Evolutionary conservation across 352 stramenopile genomes (phyloP), one percentile per base, ranked within the genome.

Genomic region (Globisporangium barbulae): DNA sequence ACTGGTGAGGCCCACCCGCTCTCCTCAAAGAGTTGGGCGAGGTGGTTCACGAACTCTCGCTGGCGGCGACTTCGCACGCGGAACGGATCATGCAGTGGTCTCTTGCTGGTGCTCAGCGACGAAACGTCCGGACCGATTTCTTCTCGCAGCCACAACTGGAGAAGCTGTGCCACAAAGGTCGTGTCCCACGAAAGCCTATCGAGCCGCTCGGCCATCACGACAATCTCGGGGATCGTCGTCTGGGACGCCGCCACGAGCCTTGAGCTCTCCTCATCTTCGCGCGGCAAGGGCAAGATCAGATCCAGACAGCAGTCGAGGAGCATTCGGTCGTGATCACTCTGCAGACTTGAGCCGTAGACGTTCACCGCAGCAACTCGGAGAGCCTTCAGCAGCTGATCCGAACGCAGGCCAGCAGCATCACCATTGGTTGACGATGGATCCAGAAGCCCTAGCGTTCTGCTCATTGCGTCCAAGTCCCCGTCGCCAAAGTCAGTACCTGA

Each of bases 281-380:
- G n/a, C 10, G 49, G 12, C 7, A 39, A 55, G 17, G 28, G 25
- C 9, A 74, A 21, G 2, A 76, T 15, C 39, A 72, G 17, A 10
- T 74, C 57, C 5, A 78, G 31, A 19, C 72, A 81, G 25, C 44
- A 72, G 31, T 63, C 17, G n/a, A 81, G 52, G 10, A 83, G 59
- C 15, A 48, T 9, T 22, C 65, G 53, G 30, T 81, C 75, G 19
- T 74, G 48, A 0, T 22, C 28, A 7, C 55, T 35, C 35, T 28
- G 30, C 35, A 87, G 4, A 10, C 53, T 70, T 1, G 72, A 63
- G 0, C 41, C 53, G 37, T 87, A 87, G 8, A 78, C 61, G 33
- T 60, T 74, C n/a, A 31, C 39, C 41, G 76, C 72, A 7, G 72
- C 48, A 1, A 58, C 63, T 35, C 62, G 57, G 53, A 76, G 19